A percentile compares a stretch with the other conserved stretches of the same genome.
Evolutionary conservation across 768 basidiomycete species (phyloP).

Genomic region (Obba rivulosa): DNA sequence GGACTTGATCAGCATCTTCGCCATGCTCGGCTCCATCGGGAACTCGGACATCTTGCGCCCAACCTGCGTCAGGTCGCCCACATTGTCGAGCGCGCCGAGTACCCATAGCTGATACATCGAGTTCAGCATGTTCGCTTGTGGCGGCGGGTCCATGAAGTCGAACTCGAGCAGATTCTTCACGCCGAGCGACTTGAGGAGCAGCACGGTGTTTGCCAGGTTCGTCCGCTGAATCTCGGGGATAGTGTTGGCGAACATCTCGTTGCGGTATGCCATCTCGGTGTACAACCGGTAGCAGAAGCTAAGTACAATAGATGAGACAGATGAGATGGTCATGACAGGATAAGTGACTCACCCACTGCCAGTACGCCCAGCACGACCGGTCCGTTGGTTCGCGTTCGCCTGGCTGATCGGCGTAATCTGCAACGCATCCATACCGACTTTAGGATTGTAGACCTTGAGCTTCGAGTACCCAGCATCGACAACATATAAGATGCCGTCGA

Average conservation of each 20-base stretch:
- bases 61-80: constrained; percentile 88
- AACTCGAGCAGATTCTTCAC: constrained; percentile 98
- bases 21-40: constrained; percentile 99
- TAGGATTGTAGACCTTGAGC: constrained; percentile 97
- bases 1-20: constrained; percentile 96
- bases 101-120: constrained; percentile 99
- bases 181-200: constrained; percentile 91
- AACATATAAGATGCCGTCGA: constrained; percentile 96
- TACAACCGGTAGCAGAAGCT: constrained; percentile 96
- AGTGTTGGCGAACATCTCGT: constrained; percentile 92
- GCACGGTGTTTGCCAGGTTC: constrained; percentile 94
- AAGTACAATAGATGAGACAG: neutral
- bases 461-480: constrained; percentile 97
- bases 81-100: constrained; percentile 93
- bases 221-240: constrained; percentile 99
- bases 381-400: constrained; percentile 94
- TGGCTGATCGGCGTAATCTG: constrained; percentile 99
- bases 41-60: constrained; percentile 99
- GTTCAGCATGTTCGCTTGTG: constrained; percentile 98
- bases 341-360: constrained; percentile 71
- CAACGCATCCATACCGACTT: constrained; percentile 98
- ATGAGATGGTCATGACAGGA: too few relatives aligned
- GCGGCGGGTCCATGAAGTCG: constrained; percentile 99
- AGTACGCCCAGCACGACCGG: constrained; percentile 94
- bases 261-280: constrained; percentile 94